phyloP scores from a whole-genome alignment of 2,329 filamentous ascomycete genomes.

The Helicocarpus griseus region DNA sequence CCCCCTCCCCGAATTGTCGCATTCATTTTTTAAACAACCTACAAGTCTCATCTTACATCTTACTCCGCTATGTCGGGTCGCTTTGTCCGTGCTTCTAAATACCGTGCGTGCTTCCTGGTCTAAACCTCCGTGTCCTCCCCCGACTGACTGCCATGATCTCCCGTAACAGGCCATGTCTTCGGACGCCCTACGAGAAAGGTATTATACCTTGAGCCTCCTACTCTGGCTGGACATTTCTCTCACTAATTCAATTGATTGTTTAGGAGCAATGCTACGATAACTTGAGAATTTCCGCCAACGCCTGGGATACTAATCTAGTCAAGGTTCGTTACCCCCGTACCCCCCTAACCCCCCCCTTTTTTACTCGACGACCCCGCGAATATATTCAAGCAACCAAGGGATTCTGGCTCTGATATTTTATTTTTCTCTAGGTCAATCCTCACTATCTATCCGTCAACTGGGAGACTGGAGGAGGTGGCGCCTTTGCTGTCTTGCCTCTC shows the following conservation, averaged over 20 bases:
- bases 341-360: constrained; percentile 8
- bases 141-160: constrained; percentile 19
- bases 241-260: not conserved
- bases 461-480: constrained; percentile 91
- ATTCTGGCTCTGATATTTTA: not conserved
- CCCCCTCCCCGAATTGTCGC: too few species aligned
- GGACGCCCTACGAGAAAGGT: constrained; percentile 86
- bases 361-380: constrained; percentile 14
- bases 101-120: constrained; percentile 39
- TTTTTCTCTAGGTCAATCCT: constrained; percentile 64
- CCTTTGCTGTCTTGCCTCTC: constrained; percentile 90
- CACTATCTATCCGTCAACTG: constrained; percentile 97
- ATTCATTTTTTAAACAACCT: not conserved
- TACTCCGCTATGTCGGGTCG: constrained; percentile 51
- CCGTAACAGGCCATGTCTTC: constrained; percentile 79
- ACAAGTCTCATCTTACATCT: not conserved
- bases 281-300: constrained; percentile 92
- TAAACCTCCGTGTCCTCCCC: constrained; percentile 10
- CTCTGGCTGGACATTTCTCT: not conserved
- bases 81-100: constrained; percentile 66
- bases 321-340: constrained; percentile 55
- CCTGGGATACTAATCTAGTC: constrained; percentile 97
- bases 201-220: constrained; percentile 9
- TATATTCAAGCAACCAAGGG: constrained; percentile 5
- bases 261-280: constrained; percentile 97